A percentile compares a stretch with the other conserved stretches of the same genome.
Conservation (phyloP, 495 filamentous ascomycete genomes). For the Penicillium verhagenii region DNA sequence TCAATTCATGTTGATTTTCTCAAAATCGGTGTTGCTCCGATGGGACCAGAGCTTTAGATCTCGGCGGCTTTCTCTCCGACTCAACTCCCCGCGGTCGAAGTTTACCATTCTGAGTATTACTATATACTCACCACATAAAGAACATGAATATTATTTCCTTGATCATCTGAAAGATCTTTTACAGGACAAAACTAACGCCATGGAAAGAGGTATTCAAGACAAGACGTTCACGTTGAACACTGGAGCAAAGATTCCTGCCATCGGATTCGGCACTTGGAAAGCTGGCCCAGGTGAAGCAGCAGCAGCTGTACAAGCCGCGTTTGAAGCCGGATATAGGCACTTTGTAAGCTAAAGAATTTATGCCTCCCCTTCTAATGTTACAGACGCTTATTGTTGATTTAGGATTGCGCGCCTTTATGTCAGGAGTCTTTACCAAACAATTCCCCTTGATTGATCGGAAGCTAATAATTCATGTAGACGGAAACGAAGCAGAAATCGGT, state of each 20-base stretch:
- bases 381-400: conserved; percentile 9
- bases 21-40: background rate
- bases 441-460: background rate
- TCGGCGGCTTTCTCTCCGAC: conserved; percentile 15
- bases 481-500: conserved; percentile 47
- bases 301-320: conserved; percentile 31
- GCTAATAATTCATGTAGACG: conserved; percentile 29
- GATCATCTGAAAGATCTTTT: too few relatives aligned
- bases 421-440: background rate
- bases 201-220: conserved; percentile 5
- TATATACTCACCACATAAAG: too few relatives aligned
- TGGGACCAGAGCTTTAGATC: background rate
- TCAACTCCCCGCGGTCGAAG: too few relatives aligned
- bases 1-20: too few relatives aligned
- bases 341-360: conserved; percentile 40
- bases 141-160: too few relatives aligned
- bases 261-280: conserved; percentile 60
- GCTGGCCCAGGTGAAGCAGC: conserved; percentile 26
- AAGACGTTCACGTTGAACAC: conserved; percentile 61
- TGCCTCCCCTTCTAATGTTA: conserved; percentile 19
- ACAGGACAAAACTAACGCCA: background rate
- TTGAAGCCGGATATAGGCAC: conserved; percentile 53
- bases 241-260: conserved; percentile 61
- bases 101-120: too few relatives aligned
- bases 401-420: conserved; percentile 26